Percentiles rank a stretch among this genome's conserved stretches.
Evolutionary conservation across 371 early-diverging fungal genomes (phyloP).

Genomic region (Apophysomyces ossiformis): DNA sequence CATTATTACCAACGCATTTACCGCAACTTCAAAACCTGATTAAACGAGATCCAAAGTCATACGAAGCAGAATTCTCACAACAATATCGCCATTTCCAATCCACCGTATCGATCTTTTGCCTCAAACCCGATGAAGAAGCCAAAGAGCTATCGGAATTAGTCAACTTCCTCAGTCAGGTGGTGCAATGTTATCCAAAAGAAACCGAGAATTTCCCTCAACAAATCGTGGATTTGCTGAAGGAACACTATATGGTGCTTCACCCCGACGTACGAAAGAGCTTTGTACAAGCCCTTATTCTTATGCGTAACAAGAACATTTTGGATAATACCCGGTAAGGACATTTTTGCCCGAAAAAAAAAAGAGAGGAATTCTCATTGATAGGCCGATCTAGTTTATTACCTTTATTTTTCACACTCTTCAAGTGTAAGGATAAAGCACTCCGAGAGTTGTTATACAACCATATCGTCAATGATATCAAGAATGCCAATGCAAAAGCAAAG

Average conservation of each 20-base stretch:
- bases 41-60: slow-evolving; percentile 91
- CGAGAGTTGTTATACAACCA: slow-evolving; percentile 86
- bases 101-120: slow-evolving; percentile 81
- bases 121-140: slow-evolving; percentile 86
- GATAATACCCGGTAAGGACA: slow-evolving; percentile 54
- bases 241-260: slow-evolving; percentile 77
- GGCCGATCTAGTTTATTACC: slow-evolving; percentile 66
- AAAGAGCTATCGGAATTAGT: slow-evolving; percentile 86
- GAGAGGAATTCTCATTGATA: slow-evolving; percentile 7
- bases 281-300: slow-evolving; percentile 89
- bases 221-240: slow-evolving; percentile 79
- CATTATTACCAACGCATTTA: slow-evolving; percentile 81
- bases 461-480: slow-evolving; percentile 94
- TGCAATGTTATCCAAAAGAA: slow-evolving; percentile 84
- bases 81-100: slow-evolving; percentile 93
- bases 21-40: slow-evolving; percentile 98
- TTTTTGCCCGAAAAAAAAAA: not conserved
- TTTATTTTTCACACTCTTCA: slow-evolving; percentile 93
- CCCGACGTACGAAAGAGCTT: slow-evolving; percentile 85
- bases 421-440: slow-evolving; percentile 89
- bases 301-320: slow-evolving; percentile 85
- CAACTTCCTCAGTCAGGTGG: slow-evolving; percentile 85
- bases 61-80: slow-evolving; percentile 91
- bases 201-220: slow-evolving; percentile 80
- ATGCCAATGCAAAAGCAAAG: slow-evolving; percentile 87